Evolutionary conservation across 2,329 filamentous ascomycete genomes (phyloP).

Genomic region (Phyllosticta capitalensis): DNA sequence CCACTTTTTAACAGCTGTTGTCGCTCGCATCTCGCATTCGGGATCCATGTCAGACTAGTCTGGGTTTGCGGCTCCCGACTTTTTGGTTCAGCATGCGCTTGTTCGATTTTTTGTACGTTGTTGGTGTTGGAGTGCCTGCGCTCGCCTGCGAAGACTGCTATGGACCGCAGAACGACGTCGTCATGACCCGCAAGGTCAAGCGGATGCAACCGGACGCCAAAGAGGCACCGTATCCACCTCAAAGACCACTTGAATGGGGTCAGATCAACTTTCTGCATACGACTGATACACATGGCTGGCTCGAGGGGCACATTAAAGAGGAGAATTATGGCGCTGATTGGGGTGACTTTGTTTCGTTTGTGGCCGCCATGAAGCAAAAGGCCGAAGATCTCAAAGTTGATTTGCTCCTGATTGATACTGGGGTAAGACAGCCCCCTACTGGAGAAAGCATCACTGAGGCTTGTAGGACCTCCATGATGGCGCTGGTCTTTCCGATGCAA

Average conservation of each 20-base stretch:
- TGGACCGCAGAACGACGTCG: constrained; percentile 31
- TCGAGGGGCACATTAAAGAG: constrained; percentile 52
- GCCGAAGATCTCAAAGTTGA: constrained; percentile 50
- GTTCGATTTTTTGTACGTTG: background rate
- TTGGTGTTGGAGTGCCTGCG: background rate
- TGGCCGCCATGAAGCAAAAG: constrained; percentile 49
- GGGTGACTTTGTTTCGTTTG: constrained; percentile 56
- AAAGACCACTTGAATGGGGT: constrained; percentile 47
- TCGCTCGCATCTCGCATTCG: background rate
- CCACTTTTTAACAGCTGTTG: background rate
- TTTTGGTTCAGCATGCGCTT: background rate
- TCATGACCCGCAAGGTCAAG: constrained; percentile 31
- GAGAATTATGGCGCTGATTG: constrained; percentile 56
- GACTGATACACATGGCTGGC: constrained; percentile 53
- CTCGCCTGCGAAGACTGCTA: constrained; percentile 31
- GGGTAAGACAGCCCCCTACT: constrained; percentile 20
- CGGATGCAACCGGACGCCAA: constrained; percentile 38
- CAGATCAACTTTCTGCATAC: constrained; percentile 59
- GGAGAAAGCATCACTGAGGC: background rate
- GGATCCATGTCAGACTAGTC: background rate
- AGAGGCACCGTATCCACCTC: constrained; percentile 28
- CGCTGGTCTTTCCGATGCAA: constrained; percentile 52
- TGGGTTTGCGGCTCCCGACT: background rate
- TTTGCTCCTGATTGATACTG: constrained; percentile 51
- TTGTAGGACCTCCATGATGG: constrained; percentile 55